A percentile compares a stretch with the other conserved stretches of the same genome.
Evolutionary conservation across 495 filamentous ascomycete genomes (phyloP).

Genomic region (Copromyces sp.): DNA sequence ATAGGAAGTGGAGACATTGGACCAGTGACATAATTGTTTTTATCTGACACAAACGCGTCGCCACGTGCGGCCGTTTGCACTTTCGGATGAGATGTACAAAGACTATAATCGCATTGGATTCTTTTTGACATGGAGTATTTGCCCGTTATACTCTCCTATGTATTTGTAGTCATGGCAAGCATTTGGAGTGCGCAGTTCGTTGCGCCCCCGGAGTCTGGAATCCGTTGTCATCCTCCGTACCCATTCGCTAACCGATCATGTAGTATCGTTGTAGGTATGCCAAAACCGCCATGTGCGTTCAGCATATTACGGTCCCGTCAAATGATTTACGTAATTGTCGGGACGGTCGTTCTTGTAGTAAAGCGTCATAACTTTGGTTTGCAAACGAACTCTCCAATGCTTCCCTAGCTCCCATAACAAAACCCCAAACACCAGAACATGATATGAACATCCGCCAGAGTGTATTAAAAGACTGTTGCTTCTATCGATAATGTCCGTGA

Average conservation of each 20-base stretch:
- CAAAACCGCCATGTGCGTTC: neutral
- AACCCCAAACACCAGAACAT: neutral
- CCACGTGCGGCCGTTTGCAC: neutral
- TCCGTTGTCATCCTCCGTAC: neutral
- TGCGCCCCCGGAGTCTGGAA: neutral
- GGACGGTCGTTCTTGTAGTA: neutral
- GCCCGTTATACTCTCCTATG: rapidly evolving
- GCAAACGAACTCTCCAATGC: neutral
- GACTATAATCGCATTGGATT: neutral
- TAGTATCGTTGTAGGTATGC: neutral
- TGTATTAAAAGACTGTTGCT: neutral
- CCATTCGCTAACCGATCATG: neutral
- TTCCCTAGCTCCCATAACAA: neutral
- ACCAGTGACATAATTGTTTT: neutral
- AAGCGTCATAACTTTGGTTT: neutral
- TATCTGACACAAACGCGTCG: neutral
- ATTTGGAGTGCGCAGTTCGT: neutral
- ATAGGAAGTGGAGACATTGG: neutral
- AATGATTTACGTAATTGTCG: neutral
- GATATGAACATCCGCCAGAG: neutral
- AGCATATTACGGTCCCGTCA: neutral
- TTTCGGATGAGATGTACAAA: neutral
- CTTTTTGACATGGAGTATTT: neutral
- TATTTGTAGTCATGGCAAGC: neutral
- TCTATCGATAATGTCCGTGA: neutral